phyloP scores from a whole-genome alignment of 2,329 filamentous ascomycete species.

The Aspergillus glaucus region DNA sequence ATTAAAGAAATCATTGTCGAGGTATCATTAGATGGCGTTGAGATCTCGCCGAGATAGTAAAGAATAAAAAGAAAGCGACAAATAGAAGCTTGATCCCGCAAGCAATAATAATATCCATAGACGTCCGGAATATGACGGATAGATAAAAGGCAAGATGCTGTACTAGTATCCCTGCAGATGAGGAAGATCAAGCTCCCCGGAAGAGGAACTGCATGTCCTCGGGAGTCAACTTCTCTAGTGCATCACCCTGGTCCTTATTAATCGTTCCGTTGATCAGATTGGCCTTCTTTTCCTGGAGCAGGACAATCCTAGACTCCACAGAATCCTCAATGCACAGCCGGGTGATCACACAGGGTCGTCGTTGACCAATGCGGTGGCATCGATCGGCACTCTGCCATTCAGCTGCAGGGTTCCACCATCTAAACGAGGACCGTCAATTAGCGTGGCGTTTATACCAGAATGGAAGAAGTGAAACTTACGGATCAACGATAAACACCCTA shows the following conservation, averaged over 20 bases:
- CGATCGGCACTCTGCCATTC: slow-evolving; percentile 97
- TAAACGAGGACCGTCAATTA: slow-evolving; percentile 34
- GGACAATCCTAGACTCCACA: slow-evolving; percentile 90
- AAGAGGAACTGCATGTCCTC: slow-evolving; percentile 97
- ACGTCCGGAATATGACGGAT: not conserved
- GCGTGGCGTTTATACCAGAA: not conserved
- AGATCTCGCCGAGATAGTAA: not conserved
- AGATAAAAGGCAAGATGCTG: not conserved
- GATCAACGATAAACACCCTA: slow-evolving; percentile 91
- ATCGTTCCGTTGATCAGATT: slow-evolving; percentile 97
- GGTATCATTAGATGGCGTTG: no score
- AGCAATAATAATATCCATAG: not conserved
- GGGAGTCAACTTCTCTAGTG: slow-evolving; percentile 83
- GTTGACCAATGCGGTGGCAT: slow-evolving; percentile 92
- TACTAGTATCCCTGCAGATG: not conserved
- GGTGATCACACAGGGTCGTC: slow-evolving; percentile 87
- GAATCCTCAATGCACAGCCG: slow-evolving; percentile 94
- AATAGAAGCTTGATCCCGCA: not conserved
- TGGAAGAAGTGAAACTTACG: slow-evolving; percentile 52
- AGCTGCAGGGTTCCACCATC: slow-evolving; percentile 99
- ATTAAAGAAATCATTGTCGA: no score
- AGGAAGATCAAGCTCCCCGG: slow-evolving; percentile 55
- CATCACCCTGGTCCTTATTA: slow-evolving; percentile 75
- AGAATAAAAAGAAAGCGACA: no score
- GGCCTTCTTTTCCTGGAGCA: slow-evolving; percentile 97